A percentile compares a stretch with the other conserved stretches of the same genome.
Conservation (phyloP, 441 rosid species). For the Corymbia calophylla region DNA sequence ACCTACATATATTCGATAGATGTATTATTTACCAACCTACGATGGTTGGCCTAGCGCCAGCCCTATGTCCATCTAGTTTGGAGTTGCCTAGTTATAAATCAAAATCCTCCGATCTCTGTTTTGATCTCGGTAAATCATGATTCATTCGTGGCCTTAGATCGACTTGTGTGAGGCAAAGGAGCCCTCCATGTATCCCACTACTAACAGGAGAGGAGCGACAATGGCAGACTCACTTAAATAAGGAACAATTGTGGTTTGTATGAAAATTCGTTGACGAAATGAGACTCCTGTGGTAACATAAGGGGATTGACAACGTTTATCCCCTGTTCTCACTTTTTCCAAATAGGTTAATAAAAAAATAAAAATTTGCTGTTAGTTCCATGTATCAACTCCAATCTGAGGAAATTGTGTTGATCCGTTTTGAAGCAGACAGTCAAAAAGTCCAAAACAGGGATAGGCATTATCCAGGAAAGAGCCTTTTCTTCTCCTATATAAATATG, state of each 20-base stretch:
- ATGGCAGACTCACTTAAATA: not conserved
- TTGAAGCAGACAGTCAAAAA: not conserved
- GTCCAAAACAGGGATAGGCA: not conserved
- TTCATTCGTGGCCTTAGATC: not conserved
- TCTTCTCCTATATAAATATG: not conserved
- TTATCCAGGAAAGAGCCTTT: not conserved
- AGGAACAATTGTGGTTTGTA: not conserved
- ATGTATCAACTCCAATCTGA: not conserved
- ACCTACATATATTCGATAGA: not conserved
- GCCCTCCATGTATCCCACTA: not conserved
- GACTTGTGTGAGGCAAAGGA: not conserved
- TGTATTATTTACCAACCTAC: not conserved
- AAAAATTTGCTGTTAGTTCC: not conserved
- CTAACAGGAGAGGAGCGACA: not conserved
- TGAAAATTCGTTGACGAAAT: not conserved
- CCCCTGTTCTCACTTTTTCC: not conserved
- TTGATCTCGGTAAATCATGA: not conserved
- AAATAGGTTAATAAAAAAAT: not conserved
- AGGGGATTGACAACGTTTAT: not conserved
- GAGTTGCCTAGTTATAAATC: not conserved
- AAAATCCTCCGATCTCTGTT: not conserved
- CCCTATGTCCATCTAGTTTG: not conserved
- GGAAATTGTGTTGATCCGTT: not conserved
- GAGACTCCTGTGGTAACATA: not conserved
- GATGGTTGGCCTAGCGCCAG: too few species aligned